Evolutionary conservation across 176 grass and related monocot species (phyloP), one percentile per base, ranked within the genome.

Genomic region (Eremochloa ophiuroides): DNA sequence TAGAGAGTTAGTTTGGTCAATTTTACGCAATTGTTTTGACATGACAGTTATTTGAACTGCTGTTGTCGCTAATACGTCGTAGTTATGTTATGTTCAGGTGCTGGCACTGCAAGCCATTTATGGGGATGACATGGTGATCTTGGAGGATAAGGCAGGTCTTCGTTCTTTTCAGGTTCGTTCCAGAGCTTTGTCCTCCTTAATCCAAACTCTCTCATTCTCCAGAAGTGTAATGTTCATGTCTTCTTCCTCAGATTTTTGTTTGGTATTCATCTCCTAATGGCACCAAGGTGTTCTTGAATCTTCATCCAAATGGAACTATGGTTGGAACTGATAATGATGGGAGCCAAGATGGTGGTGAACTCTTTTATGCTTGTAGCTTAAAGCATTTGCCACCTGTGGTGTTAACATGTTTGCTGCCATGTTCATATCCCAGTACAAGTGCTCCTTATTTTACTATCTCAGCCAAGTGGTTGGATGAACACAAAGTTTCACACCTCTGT

Each of bases 21-120:
- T 56, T 56, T 28, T 25, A 37, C 10, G 62, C 34, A 26, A 37
- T 25, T 70, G 15, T 39, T 8, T 26, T 31, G 41, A 34, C 22
- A 69, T 55, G 15, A 41, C 17, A 4, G 47, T 7, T 11, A 14
- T 39, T 12, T 20, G 26, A 30, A 10, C 10, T 43, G 39, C 16
- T 71, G 26, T 44, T 51, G 25, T 13, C 12, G 15, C 50, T 69
- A 56, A 80, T 69, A 50, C 0, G 7, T 8, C 3, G 0, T 67
- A 56, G 44, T 12, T 20, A 43, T 80, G 4, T 75, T 62, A 42
- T 85, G 17, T 66, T 41, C 58, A 93, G 91, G n/a, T 89, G 33
- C 44, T 89, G 67, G 87, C 91, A 71, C 82, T 89, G 80, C 53
- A 89, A 73, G 87, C 91, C 69, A 93, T 93, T 61, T 93, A 87